Evolutionary conservation across 768 basidiomycete species (phyloP).

Genomic region (Tulasnella sp.): DNA sequence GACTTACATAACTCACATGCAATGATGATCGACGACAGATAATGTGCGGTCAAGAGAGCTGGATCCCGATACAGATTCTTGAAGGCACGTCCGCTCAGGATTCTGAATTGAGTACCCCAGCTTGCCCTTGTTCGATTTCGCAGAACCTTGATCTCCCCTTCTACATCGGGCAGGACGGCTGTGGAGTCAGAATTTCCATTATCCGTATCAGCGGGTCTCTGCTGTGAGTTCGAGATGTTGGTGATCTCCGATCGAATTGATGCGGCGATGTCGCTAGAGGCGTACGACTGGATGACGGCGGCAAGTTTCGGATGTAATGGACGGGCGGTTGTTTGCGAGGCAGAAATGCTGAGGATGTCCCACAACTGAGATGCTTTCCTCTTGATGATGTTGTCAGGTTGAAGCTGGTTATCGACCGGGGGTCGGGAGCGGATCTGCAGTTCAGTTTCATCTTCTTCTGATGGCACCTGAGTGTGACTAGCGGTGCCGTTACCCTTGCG

Average conservation of each 20-base stretch:
- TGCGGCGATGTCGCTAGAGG: slow-evolving; percentile 52
- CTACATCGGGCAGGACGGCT: slow-evolving; percentile 52
- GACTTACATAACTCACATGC: slow-evolving; percentile 71
- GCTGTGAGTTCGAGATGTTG: not conserved
- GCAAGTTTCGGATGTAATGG: slow-evolving; percentile 49
- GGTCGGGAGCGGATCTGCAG: slow-evolving; percentile 39
- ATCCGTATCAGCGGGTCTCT: slow-evolving; percentile 14
- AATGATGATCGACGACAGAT: slow-evolving; percentile 68
- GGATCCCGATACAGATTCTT: slow-evolving; percentile 97
- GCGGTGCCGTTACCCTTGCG: not conserved
- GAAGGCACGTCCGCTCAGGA: slow-evolving; percentile 91
- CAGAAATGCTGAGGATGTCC: slow-evolving; percentile 40
- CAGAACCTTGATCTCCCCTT: slow-evolving; percentile 51
- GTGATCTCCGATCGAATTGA: slow-evolving; percentile 54
- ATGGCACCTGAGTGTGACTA: not conserved
- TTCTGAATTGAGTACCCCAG: slow-evolving; percentile 84
- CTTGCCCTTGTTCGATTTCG: slow-evolving; percentile 70
- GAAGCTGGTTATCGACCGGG: slow-evolving; percentile 28
- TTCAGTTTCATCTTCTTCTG: slow-evolving; percentile 39
- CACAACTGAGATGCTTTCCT: slow-evolving; percentile 66
- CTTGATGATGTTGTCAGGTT: slow-evolving; percentile 39
- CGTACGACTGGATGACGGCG: slow-evolving; percentile 63
- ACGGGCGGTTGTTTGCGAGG: slow-evolving; percentile 25
- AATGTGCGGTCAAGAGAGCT: slow-evolving; percentile 82
- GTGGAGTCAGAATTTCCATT: slow-evolving; percentile 27